A percentile compares a stretch with the other conserved stretches of the same genome.
phyloP scores from a whole-genome alignment of 208 protist species.

The Strigomonas galati region DNA sequence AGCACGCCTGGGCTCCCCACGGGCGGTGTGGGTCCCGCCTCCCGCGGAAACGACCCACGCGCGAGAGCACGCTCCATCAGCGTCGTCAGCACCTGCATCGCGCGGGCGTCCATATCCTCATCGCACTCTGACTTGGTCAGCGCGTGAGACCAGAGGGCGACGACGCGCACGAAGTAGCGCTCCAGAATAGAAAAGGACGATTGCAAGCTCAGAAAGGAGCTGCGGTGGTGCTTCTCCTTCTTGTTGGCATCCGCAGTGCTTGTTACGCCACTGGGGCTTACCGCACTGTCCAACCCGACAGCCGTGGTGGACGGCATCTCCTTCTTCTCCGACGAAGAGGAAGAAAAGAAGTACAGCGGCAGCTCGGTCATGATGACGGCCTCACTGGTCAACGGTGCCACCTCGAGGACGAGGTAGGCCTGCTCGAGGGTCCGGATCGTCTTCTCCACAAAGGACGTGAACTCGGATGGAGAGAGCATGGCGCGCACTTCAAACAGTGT shows the following conservation, averaged over 20 bases:
- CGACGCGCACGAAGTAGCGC: constrained; percentile 42
- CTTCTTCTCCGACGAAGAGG: neutral
- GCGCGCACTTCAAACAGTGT: neutral
- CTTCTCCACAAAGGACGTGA: constrained; percentile 29
- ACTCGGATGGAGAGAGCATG: constrained; percentile 17
- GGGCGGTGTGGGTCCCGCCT: constrained; percentile 12
- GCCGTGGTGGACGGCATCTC: too few relatives aligned
- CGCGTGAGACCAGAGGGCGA: constrained; percentile 51
- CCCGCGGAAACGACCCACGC: constrained; percentile 33
- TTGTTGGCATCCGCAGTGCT: neutral
- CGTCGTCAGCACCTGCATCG: constrained; percentile 54
- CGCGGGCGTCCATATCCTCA: constrained; percentile 58
- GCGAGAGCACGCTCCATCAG: constrained; percentile 37
- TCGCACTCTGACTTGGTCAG: constrained; percentile 50
- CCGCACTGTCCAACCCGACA: too few relatives aligned
- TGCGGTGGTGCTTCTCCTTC: neutral
- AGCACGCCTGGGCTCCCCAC: neutral
- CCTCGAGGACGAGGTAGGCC: constrained; percentile 46
- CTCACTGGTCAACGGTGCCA: constrained; percentile 54
- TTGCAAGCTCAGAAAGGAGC: neutral
- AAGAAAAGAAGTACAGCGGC: constrained; percentile 42
- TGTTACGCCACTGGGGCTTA: too few relatives aligned
- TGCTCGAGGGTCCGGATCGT: constrained; percentile 46
- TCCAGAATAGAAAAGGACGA: constrained; percentile 15
- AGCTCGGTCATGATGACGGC: constrained; percentile 57